phyloP scores from a whole-genome alignment of 208 protist species.

The Trypanosoma caninum region DNA sequence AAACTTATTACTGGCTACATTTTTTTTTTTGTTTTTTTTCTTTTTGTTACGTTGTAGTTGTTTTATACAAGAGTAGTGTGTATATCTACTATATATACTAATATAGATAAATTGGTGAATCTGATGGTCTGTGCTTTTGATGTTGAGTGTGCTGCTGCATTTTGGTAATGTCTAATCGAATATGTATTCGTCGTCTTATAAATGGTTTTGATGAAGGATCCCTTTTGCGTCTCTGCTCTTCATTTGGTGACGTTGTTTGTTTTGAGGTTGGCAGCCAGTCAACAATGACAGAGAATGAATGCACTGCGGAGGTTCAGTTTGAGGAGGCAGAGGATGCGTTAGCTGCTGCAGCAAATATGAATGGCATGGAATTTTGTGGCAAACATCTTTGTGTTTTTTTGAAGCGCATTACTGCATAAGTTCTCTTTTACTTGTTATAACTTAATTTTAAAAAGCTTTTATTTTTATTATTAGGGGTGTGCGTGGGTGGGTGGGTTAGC shows the following conservation, averaged over 20 bases:
- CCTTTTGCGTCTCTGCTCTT: slow-evolving; percentile 61
- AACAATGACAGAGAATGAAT: not conserved
- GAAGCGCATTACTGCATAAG: not conserved
- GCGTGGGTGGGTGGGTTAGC: too few relatives aligned
- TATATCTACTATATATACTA: too few relatives aligned
- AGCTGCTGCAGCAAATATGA: slow-evolving; percentile 59
- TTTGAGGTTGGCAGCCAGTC: slow-evolving; percentile 15
- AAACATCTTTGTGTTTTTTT: slow-evolving; percentile 44
- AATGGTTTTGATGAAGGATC: slow-evolving; percentile 36
- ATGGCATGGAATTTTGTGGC: slow-evolving; percentile 70
- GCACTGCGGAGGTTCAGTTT: slow-evolving; percentile 38
- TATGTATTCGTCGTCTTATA: slow-evolving; percentile 50
- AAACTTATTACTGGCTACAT: not conserved
- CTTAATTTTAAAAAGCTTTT: too few relatives aligned
- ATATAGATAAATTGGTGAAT: too few relatives aligned
- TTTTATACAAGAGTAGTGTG: too few relatives aligned
- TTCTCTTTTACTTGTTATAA: too few relatives aligned
- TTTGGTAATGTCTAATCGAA: slow-evolving; percentile 30
- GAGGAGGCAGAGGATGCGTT: slow-evolving; percentile 57
- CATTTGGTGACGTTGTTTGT: slow-evolving; percentile 60
- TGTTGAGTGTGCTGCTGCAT: not conserved
- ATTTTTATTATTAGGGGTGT: too few relatives aligned
- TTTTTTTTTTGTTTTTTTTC: slow-evolving; percentile 1
- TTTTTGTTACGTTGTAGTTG: slow-evolving; percentile 2
- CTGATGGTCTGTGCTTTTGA: too few relatives aligned